phyloP scores from a whole-genome alignment of 73 alveolate species.

The Stentor coeruleus region DNA sequence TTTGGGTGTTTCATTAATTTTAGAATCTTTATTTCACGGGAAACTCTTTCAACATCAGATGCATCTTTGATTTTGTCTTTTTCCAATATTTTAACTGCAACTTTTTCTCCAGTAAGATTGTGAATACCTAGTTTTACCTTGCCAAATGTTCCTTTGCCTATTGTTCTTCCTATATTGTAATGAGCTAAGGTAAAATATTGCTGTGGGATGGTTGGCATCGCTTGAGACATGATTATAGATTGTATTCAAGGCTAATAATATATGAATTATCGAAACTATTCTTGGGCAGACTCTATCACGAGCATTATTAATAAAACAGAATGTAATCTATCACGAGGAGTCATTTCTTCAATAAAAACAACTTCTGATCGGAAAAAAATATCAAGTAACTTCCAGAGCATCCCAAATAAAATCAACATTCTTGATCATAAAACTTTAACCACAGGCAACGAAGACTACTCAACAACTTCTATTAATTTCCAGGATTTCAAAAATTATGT shows the following conservation, averaged over 20 bases:
- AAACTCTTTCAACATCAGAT: constrained; percentile 67
- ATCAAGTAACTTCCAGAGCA: too few species aligned
- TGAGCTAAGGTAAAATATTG: constrained; percentile 10
- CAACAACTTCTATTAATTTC: not conserved
- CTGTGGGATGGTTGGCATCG: constrained; percentile 1
- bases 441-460: not conserved
- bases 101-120: constrained; percentile 54
- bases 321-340: not conserved
- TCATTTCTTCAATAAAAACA: too few species aligned
- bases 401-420: too few species aligned
- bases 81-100: constrained; percentile 74
- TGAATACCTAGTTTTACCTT: constrained; percentile 66
- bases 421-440: too few species aligned
- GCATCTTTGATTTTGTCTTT: constrained; percentile 69
- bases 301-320: not conserved
- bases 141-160: constrained; percentile 78
- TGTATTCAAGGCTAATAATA: too few species aligned
- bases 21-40: constrained; percentile 68
- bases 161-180: constrained; percentile 43
- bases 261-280: not conserved
- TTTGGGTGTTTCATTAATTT: constrained; percentile 74
- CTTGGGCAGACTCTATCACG: not conserved
- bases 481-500: not conserved
- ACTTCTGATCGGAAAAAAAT: too few species aligned
- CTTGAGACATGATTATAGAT: not conserved